Conservation (phyloP, 163 green algal genomes). For the Trebouxiophyceae sp. region DNA sequence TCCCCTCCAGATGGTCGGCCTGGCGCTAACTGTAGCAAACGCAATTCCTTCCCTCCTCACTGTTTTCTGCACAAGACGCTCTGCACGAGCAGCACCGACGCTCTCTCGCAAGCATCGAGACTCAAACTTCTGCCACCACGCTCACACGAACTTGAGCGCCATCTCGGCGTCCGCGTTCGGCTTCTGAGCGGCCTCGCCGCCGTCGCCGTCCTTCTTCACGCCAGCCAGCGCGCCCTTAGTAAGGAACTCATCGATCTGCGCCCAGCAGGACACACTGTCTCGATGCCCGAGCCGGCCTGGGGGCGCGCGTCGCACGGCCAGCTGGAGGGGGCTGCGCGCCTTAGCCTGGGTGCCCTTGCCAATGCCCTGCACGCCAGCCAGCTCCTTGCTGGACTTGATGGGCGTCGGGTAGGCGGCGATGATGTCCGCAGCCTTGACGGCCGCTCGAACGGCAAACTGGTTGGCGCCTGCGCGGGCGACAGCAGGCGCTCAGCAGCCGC, state of each 20-base stretch:
- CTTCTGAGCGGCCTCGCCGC: neutral
- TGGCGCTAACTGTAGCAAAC: no score
- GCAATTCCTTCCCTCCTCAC: no score
- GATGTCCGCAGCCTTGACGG: constrained; percentile 20
- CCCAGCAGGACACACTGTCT: neutral
- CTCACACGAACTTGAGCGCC: neutral
- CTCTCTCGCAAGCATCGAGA: no score
- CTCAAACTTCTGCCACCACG: no score
- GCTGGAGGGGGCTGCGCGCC: constrained; percentile 9
- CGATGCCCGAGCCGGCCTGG: neutral
- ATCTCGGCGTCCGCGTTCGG: neutral
- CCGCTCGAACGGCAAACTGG: constrained; percentile 5
- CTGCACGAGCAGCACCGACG: no score
- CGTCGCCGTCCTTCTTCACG: constrained; percentile 7
- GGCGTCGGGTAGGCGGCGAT: constrained; percentile 8
- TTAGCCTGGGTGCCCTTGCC: constrained; percentile 43
- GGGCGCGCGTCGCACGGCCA: neutral
- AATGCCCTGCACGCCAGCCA: constrained; percentile 44
- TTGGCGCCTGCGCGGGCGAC: neutral
- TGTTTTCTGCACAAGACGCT: no score
- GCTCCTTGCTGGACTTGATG: constrained; percentile 39
- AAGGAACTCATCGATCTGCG: constrained; percentile 36
- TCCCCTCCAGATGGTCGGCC: no score
- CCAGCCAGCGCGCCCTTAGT: constrained; percentile 34
- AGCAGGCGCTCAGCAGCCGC: no score